Base-by-base conservation (phyloP, 2,329 filamentous ascomycete genomes). In the Scytalidium sp. region DNA sequence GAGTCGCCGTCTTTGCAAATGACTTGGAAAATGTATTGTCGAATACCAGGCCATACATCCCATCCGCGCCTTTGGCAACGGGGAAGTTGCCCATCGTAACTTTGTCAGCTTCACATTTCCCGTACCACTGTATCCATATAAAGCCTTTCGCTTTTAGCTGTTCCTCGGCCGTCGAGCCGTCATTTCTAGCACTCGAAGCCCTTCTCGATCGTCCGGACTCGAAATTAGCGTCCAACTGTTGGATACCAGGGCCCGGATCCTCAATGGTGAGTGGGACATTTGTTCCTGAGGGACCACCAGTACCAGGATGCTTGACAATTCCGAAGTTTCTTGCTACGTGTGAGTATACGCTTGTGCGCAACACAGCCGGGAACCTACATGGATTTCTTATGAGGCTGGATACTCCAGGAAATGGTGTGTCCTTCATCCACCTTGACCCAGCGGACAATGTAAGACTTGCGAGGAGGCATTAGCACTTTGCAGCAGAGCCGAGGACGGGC, bases 11-110 rank as follows among this genome's bases (percentile, higher is more conserved):
- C 73, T 99, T 99, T 47, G 92, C 94, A 40, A 88, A 86, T 68
- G 87, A 89, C 72, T 97, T 97, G 52, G 92, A 96, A 67, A 99
- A 99, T 22, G 94, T 99, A 65, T 99, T 99, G 80, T 99, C 94
- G 64, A 99, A 96, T 25, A 97, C 90, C 53, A 99, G 76, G 50
- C 92, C 94, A 66, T 96, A 99, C 83, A 96, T 97, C 64, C 94
- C 94, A 20, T 85, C 89, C 56, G 94, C 84, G 27, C 83, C 84
- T 7, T 74, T 63, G 1, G 75, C 74, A 20, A 97, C 89, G 64
- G 96, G 88, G 66, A 90, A 90, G 19, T 86, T 94, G 25, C 93
- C 94, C 68, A 93, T 90, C 19, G 90, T 88, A 45, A 97, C 91
- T 73, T 94, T 93, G 73, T 97, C 93, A 32, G 94, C 92, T 70